phyloP scores from a whole-genome alignment of 2,329 filamentous ascomycete species.

The Penicillium glabrum region DNA sequence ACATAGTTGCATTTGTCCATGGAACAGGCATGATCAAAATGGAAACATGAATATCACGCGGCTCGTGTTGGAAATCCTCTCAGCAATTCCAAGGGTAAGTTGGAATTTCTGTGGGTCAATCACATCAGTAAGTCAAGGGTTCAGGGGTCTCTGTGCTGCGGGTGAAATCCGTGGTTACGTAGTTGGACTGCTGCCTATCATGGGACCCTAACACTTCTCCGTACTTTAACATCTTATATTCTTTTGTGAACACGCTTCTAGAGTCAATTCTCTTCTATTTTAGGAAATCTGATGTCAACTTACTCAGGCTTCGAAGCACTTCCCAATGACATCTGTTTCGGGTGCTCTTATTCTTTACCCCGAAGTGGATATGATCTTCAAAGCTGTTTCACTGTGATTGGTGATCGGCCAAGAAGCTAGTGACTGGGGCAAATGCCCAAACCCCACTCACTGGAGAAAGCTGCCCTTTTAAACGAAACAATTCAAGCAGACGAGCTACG shows the following conservation, averaged over 20 bases:
- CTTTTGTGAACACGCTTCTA: not conserved
- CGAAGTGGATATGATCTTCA: not conserved
- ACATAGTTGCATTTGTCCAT: not conserved
- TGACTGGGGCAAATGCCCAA: not conserved
- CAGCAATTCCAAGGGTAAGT: not conserved
- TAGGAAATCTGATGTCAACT: not conserved
- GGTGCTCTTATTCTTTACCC: not conserved
- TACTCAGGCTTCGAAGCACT: not conserved
- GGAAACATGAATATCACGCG: not conserved
- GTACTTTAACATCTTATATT: not conserved
- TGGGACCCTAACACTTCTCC: not conserved
- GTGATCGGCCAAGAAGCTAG: not conserved
- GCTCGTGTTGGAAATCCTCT: not conserved
- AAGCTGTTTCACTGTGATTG: not conserved
- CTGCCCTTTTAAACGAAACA: not conserved
- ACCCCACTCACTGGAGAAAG: constrained; percentile 1
- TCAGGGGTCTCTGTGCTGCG: not conserved
- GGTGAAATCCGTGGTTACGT: not conserved
- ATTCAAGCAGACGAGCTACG: not conserved
- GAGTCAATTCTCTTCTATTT: not conserved
- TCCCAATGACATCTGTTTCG: not conserved
- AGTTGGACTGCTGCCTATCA: not conserved
- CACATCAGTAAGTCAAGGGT: not conserved
- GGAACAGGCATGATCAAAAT: not conserved
- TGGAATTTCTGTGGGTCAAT: constrained; percentile 2